phyloP scores from a whole-genome alignment of 2,329 filamentous ascomycete genomes.

The Stagonosporopsis vannaccii region DNA sequence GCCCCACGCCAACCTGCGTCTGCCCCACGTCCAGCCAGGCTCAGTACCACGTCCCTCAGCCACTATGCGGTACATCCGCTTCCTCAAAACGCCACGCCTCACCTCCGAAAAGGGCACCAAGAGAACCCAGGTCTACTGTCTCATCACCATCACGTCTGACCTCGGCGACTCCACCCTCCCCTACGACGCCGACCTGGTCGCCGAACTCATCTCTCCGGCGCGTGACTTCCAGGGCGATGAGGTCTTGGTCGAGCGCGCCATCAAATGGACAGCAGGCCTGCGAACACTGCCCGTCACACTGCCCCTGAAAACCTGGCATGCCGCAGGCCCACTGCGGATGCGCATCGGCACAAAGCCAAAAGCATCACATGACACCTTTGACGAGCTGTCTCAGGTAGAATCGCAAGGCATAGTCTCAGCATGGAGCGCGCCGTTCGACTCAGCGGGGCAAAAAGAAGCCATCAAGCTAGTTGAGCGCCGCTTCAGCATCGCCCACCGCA shows the following conservation, averaged over 20 bases:
- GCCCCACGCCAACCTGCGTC: constrained; percentile 1
- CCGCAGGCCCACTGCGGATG: constrained; percentile 50
- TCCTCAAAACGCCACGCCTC: constrained; percentile 68
- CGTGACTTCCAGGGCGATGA: constrained; percentile 33
- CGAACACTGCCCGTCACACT: constrained; percentile 55
- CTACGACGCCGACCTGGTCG: constrained; percentile 54
- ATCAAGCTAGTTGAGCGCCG: constrained; percentile 64
- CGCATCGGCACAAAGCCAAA: constrained; percentile 49
- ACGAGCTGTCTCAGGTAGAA: constrained; percentile 32
- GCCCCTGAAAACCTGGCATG: constrained; percentile 49
- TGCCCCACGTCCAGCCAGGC: constrained; percentile 5
- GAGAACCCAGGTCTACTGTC: constrained; percentile 33
- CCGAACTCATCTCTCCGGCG: constrained; percentile 44
- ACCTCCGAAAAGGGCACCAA: constrained; percentile 42
- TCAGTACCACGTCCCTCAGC: constrained; percentile 4
- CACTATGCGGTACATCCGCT: constrained; percentile 66
- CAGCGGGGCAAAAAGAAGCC: constrained; percentile 50
- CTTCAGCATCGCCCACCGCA: constrained; percentile 53
- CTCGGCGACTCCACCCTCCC: constrained; percentile 70
- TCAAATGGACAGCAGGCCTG: constrained; percentile 55
- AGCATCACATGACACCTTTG: constrained; percentile 38
- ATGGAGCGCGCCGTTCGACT: constrained; percentile 60
- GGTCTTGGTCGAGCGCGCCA: constrained; percentile 51
- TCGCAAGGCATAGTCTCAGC: constrained; percentile 62
- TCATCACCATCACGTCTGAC: constrained; percentile 73